Evolutionary conservation across 352 stramenopile genomes (phyloP), one percentile per base, ranked within the genome.

Genomic region (Pythium biforme): DNA sequence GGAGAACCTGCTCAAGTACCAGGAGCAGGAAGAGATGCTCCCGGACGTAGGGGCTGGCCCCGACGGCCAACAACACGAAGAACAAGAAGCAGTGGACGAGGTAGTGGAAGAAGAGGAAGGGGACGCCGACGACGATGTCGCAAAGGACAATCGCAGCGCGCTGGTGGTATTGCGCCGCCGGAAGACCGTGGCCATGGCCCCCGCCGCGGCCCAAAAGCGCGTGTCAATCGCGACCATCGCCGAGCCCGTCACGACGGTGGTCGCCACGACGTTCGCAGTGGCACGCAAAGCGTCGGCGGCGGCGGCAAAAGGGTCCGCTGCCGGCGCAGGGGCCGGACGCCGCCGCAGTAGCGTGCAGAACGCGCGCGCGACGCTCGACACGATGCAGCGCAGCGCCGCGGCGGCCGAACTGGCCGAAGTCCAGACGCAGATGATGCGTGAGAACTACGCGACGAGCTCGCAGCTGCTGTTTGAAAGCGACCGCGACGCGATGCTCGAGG

Each of bases 391-490:
- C 10, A 73, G 57, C n/a, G 70, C 51, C 10, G 60, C 66, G 19
- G 53, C 67, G 0, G 6, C 56, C 1, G 72, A 79, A 49, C 22
- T 74, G 1, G 48, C 70, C 2, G 75, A 88, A 12, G 52, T 59
- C 0, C 69, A 85, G 12, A 62, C 48, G 9, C 54, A 67, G 2
- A 20, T 57, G 2, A 91, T 91, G 81, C 68, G 68, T 5, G 68
- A 75, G 17, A 83, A 50, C 5, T 91, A 91, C 37, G 51, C 61
- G 1, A 59, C 64, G 3, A 89, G 81, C 58, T 68, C 64, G 11
- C 49, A 55, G 2, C n/a, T 90, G 25, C 27, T 90, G 9, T 90
- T 90, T 50, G 69, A 81, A 51, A 71, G 68, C 25, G 79, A 90
- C n/a, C 79, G 79, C 29, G 52, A 58, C 4, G 62, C 52, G 14